Percentiles rank a stretch among this genome's conserved stretches.
These are phyloP conservation scores for Crithidia expoeki DNA, from an alignment of 208 protist species.

Conservation along the genomic window DNA sequence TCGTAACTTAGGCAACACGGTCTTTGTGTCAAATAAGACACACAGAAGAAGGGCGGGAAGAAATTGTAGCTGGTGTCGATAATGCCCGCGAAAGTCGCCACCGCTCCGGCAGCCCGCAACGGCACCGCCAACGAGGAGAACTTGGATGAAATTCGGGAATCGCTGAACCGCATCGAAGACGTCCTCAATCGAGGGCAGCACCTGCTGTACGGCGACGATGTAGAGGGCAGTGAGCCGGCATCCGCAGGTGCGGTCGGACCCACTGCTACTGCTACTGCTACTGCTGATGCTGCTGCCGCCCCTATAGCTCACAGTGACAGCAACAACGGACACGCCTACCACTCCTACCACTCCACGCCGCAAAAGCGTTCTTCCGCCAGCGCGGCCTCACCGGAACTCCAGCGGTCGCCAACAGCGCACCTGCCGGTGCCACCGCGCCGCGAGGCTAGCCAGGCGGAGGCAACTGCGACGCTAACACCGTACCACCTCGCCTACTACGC, in stretches of 20 bases:
- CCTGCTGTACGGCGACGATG: conserved; percentile 55
- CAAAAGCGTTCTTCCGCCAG: neutral
- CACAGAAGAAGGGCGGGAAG: too few species aligned
- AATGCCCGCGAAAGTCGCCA: conserved; percentile 7
- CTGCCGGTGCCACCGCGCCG: conserved; percentile 4
- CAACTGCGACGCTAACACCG: neutral
- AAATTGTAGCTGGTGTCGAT: too few species aligned
- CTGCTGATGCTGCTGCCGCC: neutral
- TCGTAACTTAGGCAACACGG: too few species aligned
- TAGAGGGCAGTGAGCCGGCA: conserved; percentile 5
- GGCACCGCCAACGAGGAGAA: conserved; percentile 4
- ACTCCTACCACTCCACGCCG: conserved; percentile 22
- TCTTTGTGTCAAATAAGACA: too few species aligned
- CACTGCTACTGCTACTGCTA: too few species aligned
- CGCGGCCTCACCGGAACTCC: conserved; percentile 4
- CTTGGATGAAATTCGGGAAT: conserved; percentile 45
- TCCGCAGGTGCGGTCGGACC: neutral
- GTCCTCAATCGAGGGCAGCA: conserved; percentile 53
- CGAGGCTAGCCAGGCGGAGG: too few species aligned
- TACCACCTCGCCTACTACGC: neutral
- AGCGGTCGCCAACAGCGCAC: conserved; percentile 5
- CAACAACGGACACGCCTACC: conserved; percentile 15
- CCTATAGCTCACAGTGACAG: neutral
- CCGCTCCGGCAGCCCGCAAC: conserved; percentile 6
- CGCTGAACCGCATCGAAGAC: conserved; percentile 61